Evolutionary conservation across 2,329 filamentous ascomycete genomes (phyloP).

Genomic region (Fusarium sp.): DNA sequence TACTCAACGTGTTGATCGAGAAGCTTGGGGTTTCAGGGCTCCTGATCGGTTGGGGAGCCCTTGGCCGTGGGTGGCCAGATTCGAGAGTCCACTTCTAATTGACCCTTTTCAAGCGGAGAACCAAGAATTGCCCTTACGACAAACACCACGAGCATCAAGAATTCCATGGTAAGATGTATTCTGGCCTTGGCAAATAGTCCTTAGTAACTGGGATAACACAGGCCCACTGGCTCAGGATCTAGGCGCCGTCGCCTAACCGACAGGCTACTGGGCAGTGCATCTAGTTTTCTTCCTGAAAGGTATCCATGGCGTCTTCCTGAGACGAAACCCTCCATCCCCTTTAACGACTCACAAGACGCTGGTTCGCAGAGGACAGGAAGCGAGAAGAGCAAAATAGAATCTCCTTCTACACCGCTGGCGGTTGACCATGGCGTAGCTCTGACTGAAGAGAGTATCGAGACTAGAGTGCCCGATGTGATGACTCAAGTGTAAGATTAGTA

Average conservation of each 20-base stretch:
- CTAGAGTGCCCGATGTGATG: slow-evolving; percentile 56
- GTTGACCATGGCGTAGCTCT: slow-evolving; percentile 63
- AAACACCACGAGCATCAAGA: slow-evolving; percentile 16
- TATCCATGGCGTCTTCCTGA: slow-evolving; percentile 1
- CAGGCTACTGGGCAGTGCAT: slow-evolving; percentile 8
- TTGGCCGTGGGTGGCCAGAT: slow-evolving; percentile 22
- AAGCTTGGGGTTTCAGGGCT: background rate
- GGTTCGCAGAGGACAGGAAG: background rate
- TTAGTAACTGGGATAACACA: slow-evolving; percentile 12
- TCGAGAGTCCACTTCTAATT: background rate
- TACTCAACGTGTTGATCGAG: background rate
- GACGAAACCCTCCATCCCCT: background rate
- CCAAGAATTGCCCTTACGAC: background rate
- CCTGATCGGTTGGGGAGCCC: slow-evolving; percentile 4
- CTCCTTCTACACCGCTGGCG: slow-evolving; percentile 49
- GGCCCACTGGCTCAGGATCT: slow-evolving; percentile 12
- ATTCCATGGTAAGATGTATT: slow-evolving; percentile 13
- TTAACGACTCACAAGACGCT: background rate
- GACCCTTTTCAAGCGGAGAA: background rate
- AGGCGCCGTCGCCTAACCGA: slow-evolving; percentile 11
- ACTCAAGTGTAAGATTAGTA: slow-evolving; percentile 42
- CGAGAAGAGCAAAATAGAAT: slow-evolving; percentile 5
- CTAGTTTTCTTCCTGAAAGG: slow-evolving; percentile 1
- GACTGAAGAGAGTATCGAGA: slow-evolving; percentile 63
- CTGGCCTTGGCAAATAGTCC: background rate